Evolutionary conservation across 495 filamentous ascomycete genomes (phyloP).

Genomic region (Tuber magnatum): DNA sequence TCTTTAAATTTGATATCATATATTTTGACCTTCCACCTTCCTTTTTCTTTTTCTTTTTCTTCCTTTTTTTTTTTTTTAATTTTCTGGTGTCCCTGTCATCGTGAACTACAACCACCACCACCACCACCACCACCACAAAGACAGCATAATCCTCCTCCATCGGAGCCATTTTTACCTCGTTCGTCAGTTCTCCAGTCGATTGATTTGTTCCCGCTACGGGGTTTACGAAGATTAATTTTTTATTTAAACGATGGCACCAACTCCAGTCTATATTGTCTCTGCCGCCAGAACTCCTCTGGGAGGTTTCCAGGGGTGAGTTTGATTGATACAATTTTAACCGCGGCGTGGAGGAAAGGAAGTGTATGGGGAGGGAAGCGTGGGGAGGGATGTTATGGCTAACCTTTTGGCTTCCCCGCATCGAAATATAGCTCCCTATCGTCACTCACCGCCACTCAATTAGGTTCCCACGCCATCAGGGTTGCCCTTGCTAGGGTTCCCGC

Average conservation of each 20-base stretch:
- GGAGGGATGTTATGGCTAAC: constrained; percentile 23
- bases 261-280: constrained; percentile 82
- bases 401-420: constrained; percentile 7
- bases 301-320: constrained; percentile 77
- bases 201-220: neutral
- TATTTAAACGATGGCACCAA: neutral
- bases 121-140: neutral
- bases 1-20: too few relatives aligned
- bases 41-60: too few relatives aligned
- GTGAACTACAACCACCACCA: neutral
- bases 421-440: constrained; percentile 68
- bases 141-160: neutral
- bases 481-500: constrained; percentile 77
- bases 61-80: too few relatives aligned
- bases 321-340: constrained; percentile 5
- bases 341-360: neutral
- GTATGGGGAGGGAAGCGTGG: constrained; percentile 2
- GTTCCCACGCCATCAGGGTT: constrained; percentile 84
- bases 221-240: neutral
- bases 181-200: neutral
- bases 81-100: neutral
- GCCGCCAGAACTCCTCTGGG: constrained; percentile 84
- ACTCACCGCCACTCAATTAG: constrained; percentile 75
- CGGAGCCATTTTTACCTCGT: neutral
- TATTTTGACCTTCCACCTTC: too few relatives aligned